Evolutionary conservation across 805 yeast genomes (phyloP).

Genomic region (Saturnispora bothae): DNA sequence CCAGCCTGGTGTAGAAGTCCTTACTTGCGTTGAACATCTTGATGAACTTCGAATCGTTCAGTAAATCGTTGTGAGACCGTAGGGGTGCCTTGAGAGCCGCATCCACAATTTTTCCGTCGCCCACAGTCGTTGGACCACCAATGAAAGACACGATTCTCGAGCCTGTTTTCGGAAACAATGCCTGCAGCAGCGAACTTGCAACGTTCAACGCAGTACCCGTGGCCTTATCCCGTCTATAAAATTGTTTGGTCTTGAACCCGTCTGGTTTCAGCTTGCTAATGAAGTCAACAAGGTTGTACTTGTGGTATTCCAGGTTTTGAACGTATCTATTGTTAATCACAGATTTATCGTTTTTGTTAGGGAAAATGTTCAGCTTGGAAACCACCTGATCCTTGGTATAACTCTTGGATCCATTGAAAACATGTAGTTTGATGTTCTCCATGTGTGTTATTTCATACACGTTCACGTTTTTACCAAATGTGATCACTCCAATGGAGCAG

Average conservation of each 20-base stretch:
- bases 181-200: constrained; percentile 29
- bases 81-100: constrained; percentile 49
- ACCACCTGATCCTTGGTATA: constrained; percentile 40
- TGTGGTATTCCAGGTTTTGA: constrained; percentile 38
- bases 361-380: constrained; percentile 29
- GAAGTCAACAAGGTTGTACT: constrained; percentile 38
- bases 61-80: constrained; percentile 56
- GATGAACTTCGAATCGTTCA: constrained; percentile 31
- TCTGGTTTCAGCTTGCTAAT: constrained; percentile 41
- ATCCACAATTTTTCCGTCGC: constrained; percentile 54
- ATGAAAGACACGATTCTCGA: constrained; percentile 44
- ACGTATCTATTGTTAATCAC: constrained; percentile 30
- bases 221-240: constrained; percentile 40
- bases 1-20: constrained; percentile 39
- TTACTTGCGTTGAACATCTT: constrained; percentile 35
- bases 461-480: constrained; percentile 51
- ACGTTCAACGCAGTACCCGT: constrained; percentile 53
- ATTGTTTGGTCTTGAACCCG: constrained; percentile 35
- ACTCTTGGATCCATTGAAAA: constrained; percentile 48
- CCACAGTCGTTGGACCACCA: constrained; percentile 58
- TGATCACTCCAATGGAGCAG: constrained; percentile 45
- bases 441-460: constrained; percentile 40
- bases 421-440: constrained; percentile 27
- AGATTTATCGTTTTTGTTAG: constrained; percentile 14
- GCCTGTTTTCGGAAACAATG: constrained; percentile 37